Evolutionary conservation across 495 filamentous ascomycete genomes (phyloP), one percentile per base, ranked within the genome.

Genomic region (Penicillium tannophilum): DNA sequence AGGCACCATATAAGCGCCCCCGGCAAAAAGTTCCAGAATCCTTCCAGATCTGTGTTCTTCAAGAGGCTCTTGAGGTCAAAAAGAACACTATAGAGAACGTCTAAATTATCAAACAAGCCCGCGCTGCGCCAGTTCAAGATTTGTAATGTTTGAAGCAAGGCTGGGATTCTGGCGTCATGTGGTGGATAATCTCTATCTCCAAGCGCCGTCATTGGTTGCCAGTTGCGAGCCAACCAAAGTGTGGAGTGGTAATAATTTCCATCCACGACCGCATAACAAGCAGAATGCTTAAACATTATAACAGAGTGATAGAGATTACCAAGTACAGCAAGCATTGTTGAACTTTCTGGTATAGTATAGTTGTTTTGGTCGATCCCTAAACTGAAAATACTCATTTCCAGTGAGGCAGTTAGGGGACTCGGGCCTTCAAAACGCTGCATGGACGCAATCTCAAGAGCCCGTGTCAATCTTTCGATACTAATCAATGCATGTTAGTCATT

Each of bases 1-100:
- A 65, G 41, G n/a, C 63, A 65, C 65, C 65, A 67, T 23, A 67
- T 62, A 8, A 67, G 46, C 19, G 64, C 64, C 8, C 62, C 64
- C 2, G 62, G 59, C 16, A 64, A 33, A 41, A 33, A 23, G 12
- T 39, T 45, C 56, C 58, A 60, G 46, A 60, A 66, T 11, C 19
- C 31, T 36, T 56, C 61, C 2, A 66, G 28, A 17, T 61, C 50
- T 5, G 56, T 64, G 14, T 50, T 41, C 19, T 59, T 39, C 5
- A 68, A 63, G 4, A 61, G 46, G n/a, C 45, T 19, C 30, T 63
- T 63, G 3, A 62, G 39, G 42, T 58, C 24, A 9, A 9, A 16
- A 12, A 46, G 23, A 7, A 31, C 51, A 44, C 9, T 11, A 10
- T 7, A n/a, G 3, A 50, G 23, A 14, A 20, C 36, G n/a, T 35